Evolutionary conservation across 192 early-diverging fungal genomes (phyloP).

Genomic region (Mortierella alpina): DNA sequence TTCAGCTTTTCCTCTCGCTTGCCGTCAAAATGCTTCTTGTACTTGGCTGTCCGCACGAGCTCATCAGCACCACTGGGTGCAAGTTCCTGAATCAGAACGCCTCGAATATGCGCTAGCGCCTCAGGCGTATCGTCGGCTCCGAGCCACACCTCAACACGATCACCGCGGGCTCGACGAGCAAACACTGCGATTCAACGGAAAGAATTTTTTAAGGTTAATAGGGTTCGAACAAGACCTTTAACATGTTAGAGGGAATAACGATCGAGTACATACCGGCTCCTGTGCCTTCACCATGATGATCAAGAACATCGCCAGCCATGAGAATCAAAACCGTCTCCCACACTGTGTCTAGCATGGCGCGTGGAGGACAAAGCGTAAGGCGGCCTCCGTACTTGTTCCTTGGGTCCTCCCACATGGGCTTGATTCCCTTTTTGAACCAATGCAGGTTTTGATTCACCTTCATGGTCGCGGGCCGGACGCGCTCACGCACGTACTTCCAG

Average conservation of each 20-base stretch:
- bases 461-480: slow-evolving; percentile 52
- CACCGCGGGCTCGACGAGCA: slow-evolving; percentile 53
- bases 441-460: slow-evolving; percentile 74
- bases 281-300: slow-evolving; percentile 40
- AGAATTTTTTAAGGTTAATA: not conserved
- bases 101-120: slow-evolving; percentile 48
- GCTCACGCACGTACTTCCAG: slow-evolving; percentile 57
- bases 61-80: slow-evolving; percentile 43
- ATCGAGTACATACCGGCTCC: slow-evolving; percentile 34
- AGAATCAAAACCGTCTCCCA: slow-evolving; percentile 59
- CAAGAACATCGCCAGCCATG: slow-evolving; percentile 59
- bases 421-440: slow-evolving; percentile 75
- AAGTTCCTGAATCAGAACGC: slow-evolving; percentile 39
- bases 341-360: slow-evolving; percentile 50
- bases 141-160: slow-evolving; percentile 65
- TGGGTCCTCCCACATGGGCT: slow-evolving; percentile 87
- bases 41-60: slow-evolving; percentile 37
- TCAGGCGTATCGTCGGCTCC: slow-evolving; percentile 45
- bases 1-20: slow-evolving; percentile 30
- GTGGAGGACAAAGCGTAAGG: slow-evolving; percentile 46
- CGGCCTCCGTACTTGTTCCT: slow-evolving; percentile 77
- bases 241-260: no score
- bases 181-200: slow-evolving; percentile 23
- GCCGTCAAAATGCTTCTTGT: slow-evolving; percentile 54
- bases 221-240: slow-evolving; percentile 5